Evolutionary conservation across 495 filamentous ascomycete species (phyloP).

Genomic region (Neurospora sp.): DNA sequence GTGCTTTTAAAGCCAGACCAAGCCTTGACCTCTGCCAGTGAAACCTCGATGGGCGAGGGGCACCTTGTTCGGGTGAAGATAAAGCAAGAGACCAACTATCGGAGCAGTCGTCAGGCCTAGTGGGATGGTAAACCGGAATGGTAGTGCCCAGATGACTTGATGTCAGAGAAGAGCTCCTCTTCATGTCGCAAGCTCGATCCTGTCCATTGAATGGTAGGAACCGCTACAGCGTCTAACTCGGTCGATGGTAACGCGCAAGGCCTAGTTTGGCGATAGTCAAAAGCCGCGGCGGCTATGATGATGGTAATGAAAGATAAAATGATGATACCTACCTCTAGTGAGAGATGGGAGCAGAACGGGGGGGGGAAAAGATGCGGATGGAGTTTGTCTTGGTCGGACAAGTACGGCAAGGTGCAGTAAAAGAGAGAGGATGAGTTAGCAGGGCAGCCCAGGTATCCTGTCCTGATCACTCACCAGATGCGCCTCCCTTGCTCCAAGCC

Average conservation of each 20-base stretch:
- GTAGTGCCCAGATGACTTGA: constrained; percentile 7
- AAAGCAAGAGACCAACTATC: constrained; percentile 1
- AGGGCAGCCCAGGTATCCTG: background rate
- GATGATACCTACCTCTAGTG: background rate
- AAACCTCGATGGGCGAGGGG: constrained; percentile 22
- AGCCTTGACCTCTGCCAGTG: constrained; percentile 33
- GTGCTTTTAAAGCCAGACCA: constrained; percentile 33
- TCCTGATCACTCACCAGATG: background rate
- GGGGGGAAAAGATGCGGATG: background rate
- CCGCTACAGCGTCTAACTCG: background rate
- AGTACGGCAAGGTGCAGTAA: background rate
- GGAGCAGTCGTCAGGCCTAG: background rate
- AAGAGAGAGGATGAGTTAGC: background rate
- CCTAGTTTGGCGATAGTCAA: background rate
- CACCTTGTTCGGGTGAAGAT: background rate
- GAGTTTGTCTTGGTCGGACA: background rate
- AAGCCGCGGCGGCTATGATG: background rate
- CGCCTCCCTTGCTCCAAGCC: background rate
- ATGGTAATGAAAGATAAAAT: background rate
- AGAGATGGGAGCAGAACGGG: background rate
- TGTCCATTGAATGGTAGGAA: constrained; percentile 11
- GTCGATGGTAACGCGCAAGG: background rate
- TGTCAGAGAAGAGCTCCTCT: constrained; percentile 9
- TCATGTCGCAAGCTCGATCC: constrained; percentile 15
- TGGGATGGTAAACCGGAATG: constrained; percentile 1